Evolutionary conservation across 306 rosid species (phyloP), one percentile per base, ranked within the genome.

Genomic region (Trifolium repens): DNA sequence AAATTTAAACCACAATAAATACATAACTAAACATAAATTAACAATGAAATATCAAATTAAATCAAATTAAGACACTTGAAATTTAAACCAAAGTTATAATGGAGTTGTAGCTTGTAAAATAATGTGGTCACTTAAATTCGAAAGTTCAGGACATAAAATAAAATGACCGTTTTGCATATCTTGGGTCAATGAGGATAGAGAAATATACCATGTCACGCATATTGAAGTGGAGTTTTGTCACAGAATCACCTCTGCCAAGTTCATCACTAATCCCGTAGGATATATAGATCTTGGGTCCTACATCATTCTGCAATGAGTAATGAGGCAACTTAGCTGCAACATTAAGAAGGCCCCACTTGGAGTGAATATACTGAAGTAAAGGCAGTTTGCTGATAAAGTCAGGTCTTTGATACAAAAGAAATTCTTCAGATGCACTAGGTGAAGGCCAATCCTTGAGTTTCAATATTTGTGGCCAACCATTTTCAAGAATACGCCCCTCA

Each of bases 321-420:
- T 96, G 99, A 70, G 99, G 99, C 89, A 92, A 75, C 82, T 96
- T 96, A 73, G 99, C 98, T 67, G 98, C 97, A 86, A 96, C 99
- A 82, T 96, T 96, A 43, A 96, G 93, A 87, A 96, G 92, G 86
- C 99, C 99, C 97, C 96, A 92, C 83, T 92, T 92, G 58, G 97
- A 90, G 91, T 92, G 99, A 71, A 96, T 92, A 80, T 90, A 96
- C 91, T 96, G 92, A 39, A 94, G 93, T 60, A 94, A 88, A 79
- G 98, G 98, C 76, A 96, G 84, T 88, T 92, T 96, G 84, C 94
- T 86, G 85, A 96, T 92, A 81, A 89, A 92, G 34, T 96, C 98
- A 65, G 99, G 98, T 84, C 99, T 90, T 85, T 90, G 98, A 77
- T 90, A 92, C 88, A 92, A 80, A 52, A 92, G 86, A 79, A 96